Conservation (phyloP, 2,329 filamentous ascomycete genomes). For the Phialocephala sp. region DNA sequence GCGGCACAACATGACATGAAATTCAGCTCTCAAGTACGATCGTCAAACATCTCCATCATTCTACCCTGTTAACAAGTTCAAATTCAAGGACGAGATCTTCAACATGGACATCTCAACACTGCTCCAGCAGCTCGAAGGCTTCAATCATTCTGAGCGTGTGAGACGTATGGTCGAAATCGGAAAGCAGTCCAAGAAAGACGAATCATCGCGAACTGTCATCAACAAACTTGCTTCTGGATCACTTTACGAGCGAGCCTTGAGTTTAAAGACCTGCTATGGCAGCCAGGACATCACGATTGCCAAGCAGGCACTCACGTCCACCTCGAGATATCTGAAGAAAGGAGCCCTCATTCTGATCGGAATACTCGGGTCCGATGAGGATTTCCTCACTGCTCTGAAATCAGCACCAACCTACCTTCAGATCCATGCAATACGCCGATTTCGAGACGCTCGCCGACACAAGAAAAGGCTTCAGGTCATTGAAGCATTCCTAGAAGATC, state of each 20-base stretch:
- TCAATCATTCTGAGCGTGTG: slow-evolving; percentile 20
- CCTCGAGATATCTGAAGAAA: slow-evolving; percentile 21
- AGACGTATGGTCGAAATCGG: slow-evolving; percentile 19
- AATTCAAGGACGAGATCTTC: background rate
- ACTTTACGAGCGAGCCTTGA: slow-evolving; percentile 19
- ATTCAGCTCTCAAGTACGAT: background rate
- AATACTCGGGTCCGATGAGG: slow-evolving; percentile 20
- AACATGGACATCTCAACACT: slow-evolving; percentile 13
- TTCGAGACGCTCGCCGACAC: slow-evolving; percentile 14
- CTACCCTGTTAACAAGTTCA: background rate
- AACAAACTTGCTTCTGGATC: slow-evolving; percentile 7
- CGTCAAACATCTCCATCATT: background rate
- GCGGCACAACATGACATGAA: background rate
- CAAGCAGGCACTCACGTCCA: slow-evolving; percentile 7
- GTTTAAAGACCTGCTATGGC: slow-evolving; percentile 23
- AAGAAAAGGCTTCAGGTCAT: slow-evolving; percentile 18
- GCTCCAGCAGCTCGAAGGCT: slow-evolving; percentile 17
- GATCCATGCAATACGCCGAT: slow-evolving; percentile 10
- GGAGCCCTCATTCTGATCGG: slow-evolving; percentile 19
- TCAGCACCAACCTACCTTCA: slow-evolving; percentile 18
- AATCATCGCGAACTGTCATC: slow-evolving; percentile 6
- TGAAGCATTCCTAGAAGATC: slow-evolving; percentile 19
- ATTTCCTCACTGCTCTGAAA: slow-evolving; percentile 19
- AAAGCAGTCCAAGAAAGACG: background rate
- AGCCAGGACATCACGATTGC: slow-evolving; percentile 25